These are phyloP conservation scores for Trypanosoma lewisi DNA, from an alignment of 208 protist species.

Conservation along the genomic window DNA sequence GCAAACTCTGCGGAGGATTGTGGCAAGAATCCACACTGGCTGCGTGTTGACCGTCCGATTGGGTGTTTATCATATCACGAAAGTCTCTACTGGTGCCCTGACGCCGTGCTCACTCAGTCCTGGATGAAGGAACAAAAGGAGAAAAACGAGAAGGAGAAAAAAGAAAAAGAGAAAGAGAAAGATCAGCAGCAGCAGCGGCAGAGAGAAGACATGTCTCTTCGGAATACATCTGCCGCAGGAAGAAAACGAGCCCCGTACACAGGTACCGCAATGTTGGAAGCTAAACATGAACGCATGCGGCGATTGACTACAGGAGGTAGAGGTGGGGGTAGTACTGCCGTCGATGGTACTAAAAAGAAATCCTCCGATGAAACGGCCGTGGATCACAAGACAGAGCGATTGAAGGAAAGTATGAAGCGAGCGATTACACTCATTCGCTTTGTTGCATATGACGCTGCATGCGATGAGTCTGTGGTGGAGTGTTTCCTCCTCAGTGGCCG, in stretches of 20 bases:
- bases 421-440: conserved; percentile 41
- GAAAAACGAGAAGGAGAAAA: conserved; percentile 3
- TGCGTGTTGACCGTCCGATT: conserved; percentile 43
- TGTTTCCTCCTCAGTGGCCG: conserved; percentile 85
- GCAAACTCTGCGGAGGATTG: not conserved
- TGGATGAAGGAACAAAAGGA: conserved; percentile 22
- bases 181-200: not conserved
- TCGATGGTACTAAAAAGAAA: not conserved
- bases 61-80: conserved; percentile 64
- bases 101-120: conserved; percentile 15
- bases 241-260: conserved; percentile 2
- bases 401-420: conserved; percentile 40
- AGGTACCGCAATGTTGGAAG: conserved; percentile 23
- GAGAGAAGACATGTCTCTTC: not conserved
- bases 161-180: conserved; percentile 1
- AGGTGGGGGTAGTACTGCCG: not conserved
- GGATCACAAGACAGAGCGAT: conserved; percentile 6
- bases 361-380: not conserved
- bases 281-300: conserved; percentile 59
- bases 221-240: not conserved
- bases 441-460: conserved; percentile 37
- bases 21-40: conserved; percentile 13
- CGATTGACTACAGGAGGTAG: conserved; percentile 39
- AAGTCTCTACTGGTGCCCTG: conserved; percentile 74
- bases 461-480: conserved; percentile 57